Conservation (phyloP, 2,329 filamentous ascomycete genomes). For the Westerdykella aurantiaca region DNA sequence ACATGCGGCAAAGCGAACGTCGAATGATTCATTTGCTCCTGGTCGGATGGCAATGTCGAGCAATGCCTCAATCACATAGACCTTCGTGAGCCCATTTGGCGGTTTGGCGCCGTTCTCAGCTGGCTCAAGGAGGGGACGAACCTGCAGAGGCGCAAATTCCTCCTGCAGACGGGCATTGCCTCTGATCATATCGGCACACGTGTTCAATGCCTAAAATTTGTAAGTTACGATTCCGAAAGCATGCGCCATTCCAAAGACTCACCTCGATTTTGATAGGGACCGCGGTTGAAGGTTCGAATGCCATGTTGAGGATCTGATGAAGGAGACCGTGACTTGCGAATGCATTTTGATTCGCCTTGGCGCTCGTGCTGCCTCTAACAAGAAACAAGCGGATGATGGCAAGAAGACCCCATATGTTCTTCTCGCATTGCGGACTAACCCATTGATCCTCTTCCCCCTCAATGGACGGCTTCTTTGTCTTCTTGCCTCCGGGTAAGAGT, state of each 20-base stretch:
- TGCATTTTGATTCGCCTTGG: slow-evolving; percentile 73
- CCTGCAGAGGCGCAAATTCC: slow-evolving; percentile 79
- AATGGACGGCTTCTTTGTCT: slow-evolving; percentile 49
- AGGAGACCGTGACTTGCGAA: slow-evolving; percentile 81
- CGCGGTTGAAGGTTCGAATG: slow-evolving; percentile 68
- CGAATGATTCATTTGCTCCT: slow-evolving; percentile 61
- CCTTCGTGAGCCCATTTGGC: slow-evolving; percentile 52
- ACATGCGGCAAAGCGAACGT: slow-evolving; percentile 77
- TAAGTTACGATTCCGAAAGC: background rate
- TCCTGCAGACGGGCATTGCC: slow-evolving; percentile 78
- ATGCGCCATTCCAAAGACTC: slow-evolving; percentile 14
- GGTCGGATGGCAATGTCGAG: slow-evolving; percentile 73
- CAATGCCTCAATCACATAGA: slow-evolving; percentile 91
- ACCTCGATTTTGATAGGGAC: slow-evolving; percentile 78
- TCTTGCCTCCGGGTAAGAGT: slow-evolving; percentile 59
- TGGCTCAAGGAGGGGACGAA: slow-evolving; percentile 54
- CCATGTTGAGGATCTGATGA: slow-evolving; percentile 72
- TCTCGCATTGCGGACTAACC: slow-evolving; percentile 71
- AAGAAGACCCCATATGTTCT: slow-evolving; percentile 86
- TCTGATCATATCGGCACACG: slow-evolving; percentile 83
- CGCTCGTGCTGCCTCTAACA: slow-evolving; percentile 70
- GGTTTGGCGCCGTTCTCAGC: slow-evolving; percentile 38
- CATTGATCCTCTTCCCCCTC: slow-evolving; percentile 61
- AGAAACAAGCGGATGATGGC: slow-evolving; percentile 84
- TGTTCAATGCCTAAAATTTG: slow-evolving; percentile 60